phyloP scores from a whole-genome alignment of 2,329 filamentous ascomycete genomes.

The Ceratocystis ficicola region DNA sequence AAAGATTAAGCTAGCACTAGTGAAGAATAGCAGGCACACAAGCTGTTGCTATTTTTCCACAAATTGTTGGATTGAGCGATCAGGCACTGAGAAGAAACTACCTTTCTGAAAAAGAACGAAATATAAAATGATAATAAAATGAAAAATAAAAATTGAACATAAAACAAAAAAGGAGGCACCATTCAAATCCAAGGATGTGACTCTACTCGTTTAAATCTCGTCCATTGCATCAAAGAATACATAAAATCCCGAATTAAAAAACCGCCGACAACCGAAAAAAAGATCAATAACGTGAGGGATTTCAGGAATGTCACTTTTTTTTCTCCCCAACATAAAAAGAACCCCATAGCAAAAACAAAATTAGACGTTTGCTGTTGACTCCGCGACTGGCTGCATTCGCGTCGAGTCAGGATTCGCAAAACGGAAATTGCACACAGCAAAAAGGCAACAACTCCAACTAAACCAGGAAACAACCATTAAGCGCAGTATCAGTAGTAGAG shows the following conservation, averaged over 20 bases:
- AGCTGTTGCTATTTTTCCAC: neutral
- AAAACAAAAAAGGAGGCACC: neutral
- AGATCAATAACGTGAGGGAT: neutral
- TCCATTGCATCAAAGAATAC: neutral
- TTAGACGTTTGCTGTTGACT: neutral
- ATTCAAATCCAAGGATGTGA: neutral
- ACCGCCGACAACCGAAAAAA: neutral
- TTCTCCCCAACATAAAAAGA: slow-evolving; percentile 7
- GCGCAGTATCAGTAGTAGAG: neutral
- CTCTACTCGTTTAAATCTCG: neutral
- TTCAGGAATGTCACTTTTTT: slow-evolving; percentile 5
- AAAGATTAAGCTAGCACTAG: neutral
- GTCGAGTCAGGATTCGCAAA: neutral
- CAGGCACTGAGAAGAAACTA: neutral
- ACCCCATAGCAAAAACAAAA: neutral
- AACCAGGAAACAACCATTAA: slow-evolving; percentile 6
- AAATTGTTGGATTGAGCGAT: neutral
- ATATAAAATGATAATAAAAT: neutral
- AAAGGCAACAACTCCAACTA: slow-evolving; percentile 4
- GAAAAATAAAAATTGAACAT: neutral
- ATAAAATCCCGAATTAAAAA: slow-evolving; percentile 4
- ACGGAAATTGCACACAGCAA: neutral
- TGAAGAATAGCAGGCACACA: neutral
- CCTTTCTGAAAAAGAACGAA: neutral
- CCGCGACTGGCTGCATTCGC: neutral